phyloP scores from a whole-genome alignment of 108 stramenopile genomes.

The Thalassiosira profunda region DNA sequence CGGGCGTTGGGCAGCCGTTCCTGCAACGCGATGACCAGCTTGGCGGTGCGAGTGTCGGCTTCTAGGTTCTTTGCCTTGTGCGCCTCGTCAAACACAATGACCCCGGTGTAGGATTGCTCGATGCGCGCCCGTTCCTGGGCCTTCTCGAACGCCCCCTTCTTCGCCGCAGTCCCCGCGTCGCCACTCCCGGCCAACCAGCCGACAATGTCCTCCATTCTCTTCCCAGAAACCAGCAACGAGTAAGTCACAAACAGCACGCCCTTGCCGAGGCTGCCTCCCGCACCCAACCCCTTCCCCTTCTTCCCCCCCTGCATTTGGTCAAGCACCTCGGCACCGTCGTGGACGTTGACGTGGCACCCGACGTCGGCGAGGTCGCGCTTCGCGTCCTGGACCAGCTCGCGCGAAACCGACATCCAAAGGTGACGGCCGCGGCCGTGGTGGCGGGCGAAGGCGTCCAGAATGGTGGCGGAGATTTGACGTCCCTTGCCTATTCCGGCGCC shows the following conservation, averaged over 20 bases:
- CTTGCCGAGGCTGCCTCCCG: conserved; percentile 6
- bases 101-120: conserved; percentile 64
- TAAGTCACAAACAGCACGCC: conserved; percentile 54
- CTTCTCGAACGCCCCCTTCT: neutral
- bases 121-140: conserved; percentile 1
- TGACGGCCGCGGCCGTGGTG: conserved; percentile 49
- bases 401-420: conserved; percentile 65
- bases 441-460: conserved; percentile 52
- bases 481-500: conserved; percentile 91
- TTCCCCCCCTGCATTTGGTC: conserved; percentile 13
- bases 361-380: conserved; percentile 61
- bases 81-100: conserved; percentile 81
- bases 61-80: conserved; percentile 87
- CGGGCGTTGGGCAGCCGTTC: conserved; percentile 75
- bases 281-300: conserved; percentile 28
- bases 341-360: conserved; percentile 42
- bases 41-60: conserved; percentile 64
- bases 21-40: conserved; percentile 71
- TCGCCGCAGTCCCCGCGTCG: neutral
- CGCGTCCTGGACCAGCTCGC: conserved; percentile 65
- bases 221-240: conserved; percentile 52
- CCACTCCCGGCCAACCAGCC: conserved; percentile 62
- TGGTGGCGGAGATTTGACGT: conserved; percentile 63
- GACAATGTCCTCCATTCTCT: conserved; percentile 73
- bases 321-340: conserved; percentile 46